These are phyloP conservation scores for Pyrenochaeta sp. DNA, from an alignment of 2,329 filamentous ascomycete species.

Conservation along the genomic window DNA sequence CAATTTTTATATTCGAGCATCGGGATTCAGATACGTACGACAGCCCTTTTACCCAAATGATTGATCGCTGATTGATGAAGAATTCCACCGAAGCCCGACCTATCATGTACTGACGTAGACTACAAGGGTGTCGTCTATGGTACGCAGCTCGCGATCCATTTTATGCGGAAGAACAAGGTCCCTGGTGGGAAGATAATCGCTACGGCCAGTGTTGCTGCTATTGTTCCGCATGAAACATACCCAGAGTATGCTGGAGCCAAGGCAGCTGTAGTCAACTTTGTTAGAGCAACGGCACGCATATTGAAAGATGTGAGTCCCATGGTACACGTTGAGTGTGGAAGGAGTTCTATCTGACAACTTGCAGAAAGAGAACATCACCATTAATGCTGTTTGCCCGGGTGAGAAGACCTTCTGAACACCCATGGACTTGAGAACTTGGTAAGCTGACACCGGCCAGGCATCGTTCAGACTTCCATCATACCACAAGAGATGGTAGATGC, in stretches of 20 bases:
- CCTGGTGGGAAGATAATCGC: constrained; percentile 57
- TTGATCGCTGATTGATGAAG: constrained; percentile 13
- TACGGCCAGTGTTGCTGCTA: constrained; percentile 55
- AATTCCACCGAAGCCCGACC: constrained; percentile 57
- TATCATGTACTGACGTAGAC: constrained; percentile 59
- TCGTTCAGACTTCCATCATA: constrained; percentile 54
- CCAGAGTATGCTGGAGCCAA: constrained; percentile 63
- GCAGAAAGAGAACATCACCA: constrained; percentile 58
- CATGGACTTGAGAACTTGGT: not conserved
- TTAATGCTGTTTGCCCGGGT: constrained; percentile 59
- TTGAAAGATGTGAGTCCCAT: constrained; percentile 25
- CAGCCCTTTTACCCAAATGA: not conserved
- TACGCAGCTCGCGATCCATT: constrained; percentile 60
- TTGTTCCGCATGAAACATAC: constrained; percentile 57
- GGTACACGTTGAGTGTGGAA: not conserved
- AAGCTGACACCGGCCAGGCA: constrained; percentile 38
- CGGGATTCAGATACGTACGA: constrained; percentile 35
- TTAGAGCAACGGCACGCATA: constrained; percentile 29
- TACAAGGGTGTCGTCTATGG: constrained; percentile 63
- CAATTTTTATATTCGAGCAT: constrained; percentile 56
- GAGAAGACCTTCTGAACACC: not conserved
- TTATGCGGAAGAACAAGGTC: constrained; percentile 60
- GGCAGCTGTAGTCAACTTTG: constrained; percentile 51
- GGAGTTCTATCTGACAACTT: constrained; percentile 3
- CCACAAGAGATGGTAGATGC: constrained; percentile 38